Conservation (phyloP, 768 basidiomycete genomes). For the Termitomyces sp. region DNA sequence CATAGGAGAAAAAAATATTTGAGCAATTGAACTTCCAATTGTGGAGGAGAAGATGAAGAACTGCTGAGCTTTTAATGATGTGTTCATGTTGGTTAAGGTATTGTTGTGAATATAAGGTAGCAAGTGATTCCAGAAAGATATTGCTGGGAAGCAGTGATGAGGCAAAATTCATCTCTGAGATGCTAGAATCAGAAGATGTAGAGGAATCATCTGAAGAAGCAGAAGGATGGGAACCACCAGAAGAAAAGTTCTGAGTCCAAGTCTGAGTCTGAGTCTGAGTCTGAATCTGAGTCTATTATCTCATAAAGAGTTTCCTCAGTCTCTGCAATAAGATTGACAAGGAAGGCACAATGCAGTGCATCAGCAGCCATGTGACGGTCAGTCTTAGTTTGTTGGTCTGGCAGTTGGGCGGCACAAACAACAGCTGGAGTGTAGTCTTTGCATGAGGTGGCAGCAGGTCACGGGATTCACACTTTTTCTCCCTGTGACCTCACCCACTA, state of each 20-base stretch:
- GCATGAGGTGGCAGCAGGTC: too few species aligned
- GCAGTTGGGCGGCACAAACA: too few species aligned
- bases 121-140: neutral
- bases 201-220: neutral
- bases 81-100: neutral
- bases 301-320: neutral
- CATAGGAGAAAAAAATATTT: conserved; percentile 13
- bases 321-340: neutral
- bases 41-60: neutral
- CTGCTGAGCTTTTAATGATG: neutral
- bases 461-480: too few species aligned
- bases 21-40: neutral
- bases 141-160: neutral
- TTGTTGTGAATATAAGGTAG: neutral
- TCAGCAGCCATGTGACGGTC: neutral
- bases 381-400: neutral
- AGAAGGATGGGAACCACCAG: neutral
- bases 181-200: neutral
- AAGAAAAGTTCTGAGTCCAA: neutral
- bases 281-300: too few species aligned
- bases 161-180: neutral
- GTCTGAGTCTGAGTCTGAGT: neutral
- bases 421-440: too few species aligned
- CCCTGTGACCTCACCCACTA: too few species aligned
- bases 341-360: neutral